Conservation (phyloP, 257 asterid species). For the Nicotiana sylvestris region DNA sequence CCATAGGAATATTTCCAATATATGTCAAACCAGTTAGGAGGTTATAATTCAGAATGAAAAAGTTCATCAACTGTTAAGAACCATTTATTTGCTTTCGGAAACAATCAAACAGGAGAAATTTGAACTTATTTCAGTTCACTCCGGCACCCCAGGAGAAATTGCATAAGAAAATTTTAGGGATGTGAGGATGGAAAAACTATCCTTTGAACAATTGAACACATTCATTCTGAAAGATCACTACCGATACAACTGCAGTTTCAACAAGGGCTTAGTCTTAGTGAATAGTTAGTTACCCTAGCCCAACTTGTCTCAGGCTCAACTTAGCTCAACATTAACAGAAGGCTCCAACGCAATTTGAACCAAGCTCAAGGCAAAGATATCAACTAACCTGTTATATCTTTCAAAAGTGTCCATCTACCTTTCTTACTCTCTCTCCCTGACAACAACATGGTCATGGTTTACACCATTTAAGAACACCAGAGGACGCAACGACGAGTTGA, state of each 20-base stretch:
- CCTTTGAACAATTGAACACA: neutral
- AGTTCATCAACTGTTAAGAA: neutral
- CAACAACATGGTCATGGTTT: neutral
- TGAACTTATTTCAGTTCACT: neutral
- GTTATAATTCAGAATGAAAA: too few relatives aligned
- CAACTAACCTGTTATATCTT: neutral
- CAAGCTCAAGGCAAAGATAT: neutral
- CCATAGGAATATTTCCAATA: neutral
- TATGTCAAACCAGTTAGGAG: neutral
- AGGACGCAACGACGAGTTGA: neutral
- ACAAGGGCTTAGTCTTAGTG: neutral
- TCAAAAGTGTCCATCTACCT: neutral
- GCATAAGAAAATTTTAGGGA: neutral
- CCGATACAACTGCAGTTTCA: neutral
- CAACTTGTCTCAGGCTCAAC: neutral
- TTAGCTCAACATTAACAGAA: neutral
- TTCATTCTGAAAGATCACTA: neutral
- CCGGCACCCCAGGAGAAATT: neutral
- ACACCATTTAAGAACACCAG: neutral
- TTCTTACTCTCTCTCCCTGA: too few relatives aligned
- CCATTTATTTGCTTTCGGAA: neutral
- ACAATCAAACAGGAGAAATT: neutral
- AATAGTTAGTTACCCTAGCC: neutral
- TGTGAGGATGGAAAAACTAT: neutral
- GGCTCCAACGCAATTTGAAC: neutral